These are phyloP conservation scores for Fraxinus sp. DNA, from an alignment of 305 asterid species.

Conservation along the genomic window DNA sequence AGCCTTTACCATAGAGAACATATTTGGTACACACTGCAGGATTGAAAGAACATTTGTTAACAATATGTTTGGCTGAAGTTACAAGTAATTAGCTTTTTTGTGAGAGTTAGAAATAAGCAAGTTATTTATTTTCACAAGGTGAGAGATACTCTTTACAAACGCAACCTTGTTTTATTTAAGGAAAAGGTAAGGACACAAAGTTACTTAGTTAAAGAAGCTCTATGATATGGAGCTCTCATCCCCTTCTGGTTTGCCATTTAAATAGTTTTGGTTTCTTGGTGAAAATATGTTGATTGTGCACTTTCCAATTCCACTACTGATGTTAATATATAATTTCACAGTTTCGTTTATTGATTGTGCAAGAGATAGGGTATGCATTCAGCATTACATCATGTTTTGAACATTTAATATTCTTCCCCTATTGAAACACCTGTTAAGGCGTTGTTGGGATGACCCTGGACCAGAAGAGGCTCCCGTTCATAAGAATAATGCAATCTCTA, in stretches of 20 bases:
- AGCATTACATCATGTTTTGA: not conserved
- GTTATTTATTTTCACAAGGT: not conserved
- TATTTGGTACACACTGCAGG: not conserved
- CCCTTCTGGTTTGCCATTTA: not conserved
- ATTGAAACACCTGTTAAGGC: not conserved
- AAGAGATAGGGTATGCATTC: not conserved
- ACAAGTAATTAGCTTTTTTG: not conserved
- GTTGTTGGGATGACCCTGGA: not conserved
- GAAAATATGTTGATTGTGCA: not conserved
- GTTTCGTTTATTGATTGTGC: not conserved
- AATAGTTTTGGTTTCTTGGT: not conserved
- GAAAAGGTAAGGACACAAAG: not conserved
- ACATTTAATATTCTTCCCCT: not conserved
- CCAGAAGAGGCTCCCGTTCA: not conserved
- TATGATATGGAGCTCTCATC: not conserved
- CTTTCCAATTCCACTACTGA: not conserved
- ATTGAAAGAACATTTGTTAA: not conserved
- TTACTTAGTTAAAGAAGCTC: not conserved
- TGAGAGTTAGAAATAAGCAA: not conserved
- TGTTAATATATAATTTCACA: too few relatives aligned
- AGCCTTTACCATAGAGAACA: not conserved
- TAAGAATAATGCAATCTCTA: not conserved
- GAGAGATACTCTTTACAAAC: not conserved
- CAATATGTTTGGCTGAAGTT: not conserved
- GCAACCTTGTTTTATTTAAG: not conserved